These are phyloP conservation scores for Triadica sebifera DNA, from an alignment of 345 rosid species.

Conservation along the genomic window DNA sequence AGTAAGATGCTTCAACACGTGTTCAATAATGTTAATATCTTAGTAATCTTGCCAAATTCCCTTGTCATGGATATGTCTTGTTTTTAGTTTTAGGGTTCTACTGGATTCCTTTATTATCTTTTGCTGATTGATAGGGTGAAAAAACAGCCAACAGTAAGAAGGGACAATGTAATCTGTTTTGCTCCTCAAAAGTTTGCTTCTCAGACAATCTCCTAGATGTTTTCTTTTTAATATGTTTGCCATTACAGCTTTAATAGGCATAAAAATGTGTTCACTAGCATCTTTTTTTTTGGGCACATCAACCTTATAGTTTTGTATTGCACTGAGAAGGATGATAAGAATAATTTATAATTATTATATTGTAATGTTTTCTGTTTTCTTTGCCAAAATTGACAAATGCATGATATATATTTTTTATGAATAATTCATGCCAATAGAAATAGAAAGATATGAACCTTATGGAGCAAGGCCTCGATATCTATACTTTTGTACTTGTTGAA, in stretches of 20 bases:
- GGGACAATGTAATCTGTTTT: not conserved
- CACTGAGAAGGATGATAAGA: not conserved
- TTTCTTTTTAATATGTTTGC: not conserved
- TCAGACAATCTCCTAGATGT: too few relatives aligned
- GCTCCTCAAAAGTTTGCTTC: not conserved
- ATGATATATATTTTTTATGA: too few relatives aligned
- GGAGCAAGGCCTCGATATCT: too few relatives aligned
- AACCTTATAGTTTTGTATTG: not conserved
- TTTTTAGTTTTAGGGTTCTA: not conserved
- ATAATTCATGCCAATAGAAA: too few relatives aligned
- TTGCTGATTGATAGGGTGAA: not conserved
- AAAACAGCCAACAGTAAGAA: not conserved
- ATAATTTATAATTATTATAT: not conserved
- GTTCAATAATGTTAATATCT: not conserved
- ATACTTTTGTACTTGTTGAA: too few relatives aligned
- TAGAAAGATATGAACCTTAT: too few relatives aligned
- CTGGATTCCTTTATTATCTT: not conserved
- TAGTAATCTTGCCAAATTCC: not conserved
- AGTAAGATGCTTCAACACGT: not conserved
- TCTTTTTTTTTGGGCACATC: not conserved
- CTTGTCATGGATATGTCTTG: not conserved
- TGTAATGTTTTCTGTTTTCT: not conserved
- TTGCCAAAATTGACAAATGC: not conserved
- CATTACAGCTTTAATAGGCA: not conserved
- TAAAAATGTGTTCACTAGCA: not conserved